phyloP scores from a whole-genome alignment of 2,329 filamentous ascomycete species.

The Epichloe aotearoae region DNA sequence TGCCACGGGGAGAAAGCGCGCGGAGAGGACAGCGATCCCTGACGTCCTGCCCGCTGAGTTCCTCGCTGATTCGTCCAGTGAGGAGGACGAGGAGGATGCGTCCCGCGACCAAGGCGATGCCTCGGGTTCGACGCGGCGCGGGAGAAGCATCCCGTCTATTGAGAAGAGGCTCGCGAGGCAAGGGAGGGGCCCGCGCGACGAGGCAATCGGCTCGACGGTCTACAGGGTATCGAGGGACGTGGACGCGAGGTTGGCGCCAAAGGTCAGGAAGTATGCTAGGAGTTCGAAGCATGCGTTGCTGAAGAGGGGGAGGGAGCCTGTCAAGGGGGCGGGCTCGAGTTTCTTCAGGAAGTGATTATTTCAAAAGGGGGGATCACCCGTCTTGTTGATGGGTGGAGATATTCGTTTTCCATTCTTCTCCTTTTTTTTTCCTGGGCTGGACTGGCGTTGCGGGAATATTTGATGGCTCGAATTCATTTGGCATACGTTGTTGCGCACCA shows the following conservation, averaged over 20 bases:
- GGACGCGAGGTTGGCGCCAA: slow-evolving; percentile 37
- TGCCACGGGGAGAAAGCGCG: slow-evolving; percentile 12
- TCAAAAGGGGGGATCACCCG: background rate
- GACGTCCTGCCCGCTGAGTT: slow-evolving; percentile 39
- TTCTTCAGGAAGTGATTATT: slow-evolving; percentile 25
- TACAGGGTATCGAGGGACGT: slow-evolving; percentile 34
- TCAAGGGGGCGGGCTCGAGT: slow-evolving; percentile 20
- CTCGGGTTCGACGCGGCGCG: slow-evolving; percentile 22
- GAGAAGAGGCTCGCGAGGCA: slow-evolving; percentile 25
- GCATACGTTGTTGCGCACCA: no score
- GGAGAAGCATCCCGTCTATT: slow-evolving; percentile 30
- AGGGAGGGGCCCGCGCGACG: slow-evolving; percentile 29
- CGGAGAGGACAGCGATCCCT: slow-evolving; percentile 26
- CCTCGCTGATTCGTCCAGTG: slow-evolving; percentile 37
- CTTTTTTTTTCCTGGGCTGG: no score
- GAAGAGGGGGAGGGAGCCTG: slow-evolving; percentile 28
- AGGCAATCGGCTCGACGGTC: slow-evolving; percentile 37
- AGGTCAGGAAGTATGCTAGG: slow-evolving; percentile 27
- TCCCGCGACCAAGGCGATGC: slow-evolving; percentile 26
- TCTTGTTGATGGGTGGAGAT: background rate
- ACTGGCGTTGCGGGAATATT: no score
- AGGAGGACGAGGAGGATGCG: slow-evolving; percentile 25
- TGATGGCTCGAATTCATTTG: no score
- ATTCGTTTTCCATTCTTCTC: background rate
- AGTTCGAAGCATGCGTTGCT: slow-evolving; percentile 32